Evolutionary conservation across 2,329 filamentous ascomycete genomes (phyloP).

Genomic region (Phyllosticta citribraziliensis): DNA sequence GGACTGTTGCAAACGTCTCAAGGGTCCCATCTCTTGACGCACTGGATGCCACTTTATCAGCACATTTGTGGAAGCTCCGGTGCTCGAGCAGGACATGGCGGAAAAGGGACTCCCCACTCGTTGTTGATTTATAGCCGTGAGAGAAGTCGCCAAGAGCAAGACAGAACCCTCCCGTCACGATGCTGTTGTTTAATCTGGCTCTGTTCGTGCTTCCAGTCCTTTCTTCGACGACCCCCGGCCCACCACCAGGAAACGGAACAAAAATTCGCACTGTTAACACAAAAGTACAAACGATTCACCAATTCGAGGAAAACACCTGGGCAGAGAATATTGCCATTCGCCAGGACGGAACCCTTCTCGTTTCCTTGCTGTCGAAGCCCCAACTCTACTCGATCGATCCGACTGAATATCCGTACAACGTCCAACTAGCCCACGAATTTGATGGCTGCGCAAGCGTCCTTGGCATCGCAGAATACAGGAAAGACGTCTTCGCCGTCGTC

Average conservation of each 20-base stretch:
- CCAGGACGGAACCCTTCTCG: constrained; percentile 28
- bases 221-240: background rate
- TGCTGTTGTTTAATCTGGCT: background rate
- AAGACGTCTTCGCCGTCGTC: constrained; percentile 26
- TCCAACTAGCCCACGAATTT: constrained; percentile 22
- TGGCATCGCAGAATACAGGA: constrained; percentile 27
- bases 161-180: background rate
- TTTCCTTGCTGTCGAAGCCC: constrained; percentile 21
- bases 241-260: background rate
- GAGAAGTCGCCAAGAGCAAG: background rate
- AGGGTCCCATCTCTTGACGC: background rate
- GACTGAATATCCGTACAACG: constrained; percentile 6
- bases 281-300: constrained; percentile 13
- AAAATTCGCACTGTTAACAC: background rate
- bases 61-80: background rate
- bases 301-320: constrained; percentile 20
- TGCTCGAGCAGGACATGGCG: background rate
- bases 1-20: background rate
- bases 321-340: constrained; percentile 31
- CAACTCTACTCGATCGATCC: constrained; percentile 28
- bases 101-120: background rate
- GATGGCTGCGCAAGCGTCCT: constrained; percentile 16
- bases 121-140: background rate
- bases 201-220: background rate
- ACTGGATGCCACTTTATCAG: background rate